These are phyloP conservation scores for Alternaria atra DNA, from an alignment of 2,329 filamentous ascomycete species.

Conservation along the genomic window DNA sequence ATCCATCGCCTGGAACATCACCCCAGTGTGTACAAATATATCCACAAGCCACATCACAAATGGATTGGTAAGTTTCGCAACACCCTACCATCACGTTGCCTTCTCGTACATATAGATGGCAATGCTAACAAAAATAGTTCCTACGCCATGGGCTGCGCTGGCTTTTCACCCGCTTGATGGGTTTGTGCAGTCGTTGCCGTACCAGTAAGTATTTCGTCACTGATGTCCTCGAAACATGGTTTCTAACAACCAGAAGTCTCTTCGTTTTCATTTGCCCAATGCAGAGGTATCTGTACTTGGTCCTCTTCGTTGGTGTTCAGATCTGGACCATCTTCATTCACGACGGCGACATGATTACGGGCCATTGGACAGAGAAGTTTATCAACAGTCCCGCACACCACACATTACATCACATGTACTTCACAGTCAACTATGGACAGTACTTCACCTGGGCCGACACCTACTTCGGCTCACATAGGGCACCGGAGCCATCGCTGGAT, in stretches of 20 bases:
- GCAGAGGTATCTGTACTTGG: constrained; percentile 17
- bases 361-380: constrained; percentile 15
- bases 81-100: background rate
- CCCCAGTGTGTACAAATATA: constrained; percentile 17
- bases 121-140: constrained; percentile 10
- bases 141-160: constrained; percentile 15
- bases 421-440: constrained; percentile 17
- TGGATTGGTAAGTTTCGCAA: constrained; percentile 10
- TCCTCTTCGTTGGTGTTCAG: constrained; percentile 13
- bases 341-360: constrained; percentile 14
- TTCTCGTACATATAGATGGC: background rate
- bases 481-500: constrained; percentile 9
- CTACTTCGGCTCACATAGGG: constrained; percentile 13
- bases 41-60: constrained; percentile 18
- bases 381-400: constrained; percentile 16
- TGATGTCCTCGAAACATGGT: background rate
- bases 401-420: constrained; percentile 17
- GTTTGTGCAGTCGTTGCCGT: constrained; percentile 12
- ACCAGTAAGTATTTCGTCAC: constrained; percentile 7
- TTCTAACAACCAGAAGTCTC: constrained; percentile 6
- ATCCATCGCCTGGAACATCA: constrained; percentile 18
- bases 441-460: constrained; percentile 16
- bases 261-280: constrained; percentile 15
- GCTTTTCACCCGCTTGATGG: constrained; percentile 16
- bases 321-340: constrained; percentile 18